phyloP scores from a whole-genome alignment of 345 rosid species.

The Angophora floribunda region DNA sequence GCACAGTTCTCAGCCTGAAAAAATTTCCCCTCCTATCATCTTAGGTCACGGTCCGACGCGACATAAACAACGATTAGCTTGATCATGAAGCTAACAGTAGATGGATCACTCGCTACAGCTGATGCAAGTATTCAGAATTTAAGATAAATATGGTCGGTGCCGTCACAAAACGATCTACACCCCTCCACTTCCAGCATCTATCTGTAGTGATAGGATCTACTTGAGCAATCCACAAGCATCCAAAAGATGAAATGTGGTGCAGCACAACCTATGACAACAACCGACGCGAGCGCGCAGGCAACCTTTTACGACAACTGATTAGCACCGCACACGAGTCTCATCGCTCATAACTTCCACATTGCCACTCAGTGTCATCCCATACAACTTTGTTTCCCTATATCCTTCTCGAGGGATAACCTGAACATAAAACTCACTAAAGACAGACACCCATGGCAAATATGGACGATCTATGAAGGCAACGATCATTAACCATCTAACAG shows the following conservation, averaged over 20 bases:
- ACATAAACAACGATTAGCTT: neutral
- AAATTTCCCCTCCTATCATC: neutral
- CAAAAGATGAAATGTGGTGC: neutral
- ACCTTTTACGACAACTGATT: neutral
- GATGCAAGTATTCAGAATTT: neutral
- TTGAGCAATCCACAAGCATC: neutral
- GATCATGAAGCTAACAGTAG: neutral
- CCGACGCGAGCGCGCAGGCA: neutral
- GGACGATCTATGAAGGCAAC: neutral
- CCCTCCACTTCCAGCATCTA: neutral
- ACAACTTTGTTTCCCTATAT: neutral
- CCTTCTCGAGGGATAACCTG: neutral
- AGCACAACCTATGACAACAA: neutral
- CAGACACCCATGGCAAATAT: neutral
- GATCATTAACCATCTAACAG: neutral
- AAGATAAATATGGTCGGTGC: neutral
- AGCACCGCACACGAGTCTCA: neutral
- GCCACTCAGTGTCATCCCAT: neutral
- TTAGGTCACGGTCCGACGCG: neutral
- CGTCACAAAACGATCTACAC: neutral
- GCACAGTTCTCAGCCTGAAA: neutral
- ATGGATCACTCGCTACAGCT: neutral
- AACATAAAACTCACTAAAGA: neutral
- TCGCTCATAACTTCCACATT: neutral
- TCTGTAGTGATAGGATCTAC: neutral